These are phyloP conservation scores for Ambrosiella beaveri DNA, from an alignment of 2,329 filamentous ascomycete species.

Conservation along the genomic window DNA sequence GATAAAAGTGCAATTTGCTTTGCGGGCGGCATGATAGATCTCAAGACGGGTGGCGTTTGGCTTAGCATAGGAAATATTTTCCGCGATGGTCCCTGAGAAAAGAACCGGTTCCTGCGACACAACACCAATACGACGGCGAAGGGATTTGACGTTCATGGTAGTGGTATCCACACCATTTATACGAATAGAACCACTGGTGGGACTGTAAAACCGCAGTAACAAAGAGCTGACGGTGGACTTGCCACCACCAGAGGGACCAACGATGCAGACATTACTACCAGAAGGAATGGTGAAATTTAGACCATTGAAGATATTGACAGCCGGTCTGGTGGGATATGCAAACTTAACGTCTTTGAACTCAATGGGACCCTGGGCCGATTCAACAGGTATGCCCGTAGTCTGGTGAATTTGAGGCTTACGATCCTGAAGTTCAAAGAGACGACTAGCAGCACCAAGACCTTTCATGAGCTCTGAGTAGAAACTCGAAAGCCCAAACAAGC, in stretches of 20 bases:
- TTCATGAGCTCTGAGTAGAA: slow-evolving; percentile 99
- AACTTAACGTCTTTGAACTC: slow-evolving; percentile 75
- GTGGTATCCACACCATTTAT: slow-evolving; percentile 75
- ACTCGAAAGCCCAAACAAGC: slow-evolving; percentile 80
- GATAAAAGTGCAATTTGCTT: slow-evolving; percentile 94
- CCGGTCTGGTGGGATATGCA: slow-evolving; percentile 83
- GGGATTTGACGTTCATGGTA: slow-evolving; percentile 79
- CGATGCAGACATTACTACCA: slow-evolving; percentile 88
- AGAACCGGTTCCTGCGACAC: slow-evolving; percentile 92
- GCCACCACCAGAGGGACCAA: slow-evolving; percentile 86
- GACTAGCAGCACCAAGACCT: slow-evolving; percentile 88
- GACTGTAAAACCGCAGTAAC: slow-evolving; percentile 77
- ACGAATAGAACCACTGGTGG: slow-evolving; percentile 56
- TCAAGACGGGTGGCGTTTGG: slow-evolving; percentile 62
- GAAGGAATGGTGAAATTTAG: slow-evolving; percentile 82
- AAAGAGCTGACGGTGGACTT: slow-evolving; percentile 94
- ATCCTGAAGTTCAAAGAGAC: slow-evolving; percentile 90
- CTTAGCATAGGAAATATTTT: slow-evolving; percentile 83
- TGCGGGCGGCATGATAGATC: slow-evolving; percentile 70
- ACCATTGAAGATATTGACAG: slow-evolving; percentile 77
- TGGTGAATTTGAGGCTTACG: slow-evolving; percentile 72
- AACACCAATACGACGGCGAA: slow-evolving; percentile 82
- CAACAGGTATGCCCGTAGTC: slow-evolving; percentile 63
- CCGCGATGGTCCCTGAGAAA: slow-evolving; percentile 67
- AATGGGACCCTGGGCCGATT: slow-evolving; percentile 74